Percentiles rank a stretch among this genome's conserved stretches.
Conservation (phyloP, 805 yeast genomes). For the Candida lessepsii region DNA sequence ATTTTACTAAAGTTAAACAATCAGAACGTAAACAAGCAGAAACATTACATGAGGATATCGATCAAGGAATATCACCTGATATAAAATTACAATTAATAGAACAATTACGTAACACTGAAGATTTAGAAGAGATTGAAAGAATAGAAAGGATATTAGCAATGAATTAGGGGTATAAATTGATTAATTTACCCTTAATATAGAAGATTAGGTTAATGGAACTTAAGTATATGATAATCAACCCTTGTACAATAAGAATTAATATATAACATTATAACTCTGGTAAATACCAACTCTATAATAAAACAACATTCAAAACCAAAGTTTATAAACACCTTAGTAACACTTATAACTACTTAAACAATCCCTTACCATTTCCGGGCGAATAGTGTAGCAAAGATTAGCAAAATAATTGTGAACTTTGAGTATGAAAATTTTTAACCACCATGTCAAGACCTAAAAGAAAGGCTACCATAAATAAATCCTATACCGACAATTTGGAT, state of each 20-base stretch:
- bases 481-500: constrained; percentile 33
- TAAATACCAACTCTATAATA: too few species aligned
- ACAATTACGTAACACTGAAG: constrained; percentile 60
- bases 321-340: too few species aligned
- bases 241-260: too few species aligned
- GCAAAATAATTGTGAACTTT: neutral
- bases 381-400: too few species aligned
- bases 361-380: too few species aligned
- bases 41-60: constrained; percentile 33
- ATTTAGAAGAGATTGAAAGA: constrained; percentile 57
- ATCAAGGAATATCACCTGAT: constrained; percentile 16
- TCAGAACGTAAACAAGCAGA: constrained; percentile 49
- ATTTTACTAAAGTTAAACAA: constrained; percentile 60
- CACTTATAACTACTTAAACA: too few species aligned
- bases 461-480: constrained; percentile 36
- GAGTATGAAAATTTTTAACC: constrained; percentile 10
- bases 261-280: too few species aligned
- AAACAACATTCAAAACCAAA: too few species aligned
- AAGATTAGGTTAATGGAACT: too few species aligned
- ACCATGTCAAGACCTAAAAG: constrained; percentile 32
- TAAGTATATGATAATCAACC: too few species aligned
- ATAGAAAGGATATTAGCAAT: constrained; percentile 9
- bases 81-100: constrained; percentile 42
- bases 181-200: neutral
- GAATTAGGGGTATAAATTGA: neutral